Base-by-base conservation (phyloP, 1,284 basidiomycete genomes). In the Phlebopus sp. region DNA sequence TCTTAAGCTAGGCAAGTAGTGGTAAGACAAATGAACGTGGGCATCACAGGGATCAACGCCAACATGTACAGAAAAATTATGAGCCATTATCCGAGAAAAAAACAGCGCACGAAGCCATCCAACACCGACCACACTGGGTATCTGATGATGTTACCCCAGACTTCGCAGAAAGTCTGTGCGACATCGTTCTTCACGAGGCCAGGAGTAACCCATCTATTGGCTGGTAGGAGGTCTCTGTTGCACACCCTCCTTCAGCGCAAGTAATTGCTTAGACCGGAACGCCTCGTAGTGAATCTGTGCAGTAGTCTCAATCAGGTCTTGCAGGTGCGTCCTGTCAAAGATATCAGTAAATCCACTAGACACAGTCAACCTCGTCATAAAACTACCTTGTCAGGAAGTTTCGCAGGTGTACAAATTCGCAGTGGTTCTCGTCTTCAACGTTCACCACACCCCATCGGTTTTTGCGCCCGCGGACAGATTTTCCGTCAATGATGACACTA, bases 251-350 rank as follows among this genome's bases (percentile, higher is more conserved):
- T 96, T 96, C 62, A 96, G 79, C 19, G 93, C 93, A 44, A 96
- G 76, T 55, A 96, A 70, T 75, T 99, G 97, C 77, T 97, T 98
- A 61, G 91, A 95, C 57, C 96, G 86, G 90, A 99, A 99, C 7
- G 95, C 94, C 78, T 99, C 97, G 72, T 99, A 99, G 73, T 99
- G 97, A 68, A 97, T 97, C 71, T 96, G 91, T 7, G 95, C 92
- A 2, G 96, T 99, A 47, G 96, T 97, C 78, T 99, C 96, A 68
- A 99, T 98, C 60, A 99, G 74, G 68, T 99, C 97, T 71, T 99
- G 97, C 62, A 99, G 73, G 72, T 99, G 96, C 27, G 96, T 96
- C 70, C 94, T 89, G 15, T 36, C 15, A 46, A 13, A 43, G 30
- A 21, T n/a, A 44, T 36, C 21, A 44, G 21, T 8, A 8, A 25